Evolutionary conservation across 2,329 filamentous ascomycete species (phyloP).

Genomic region (Ascochyta koolunga): DNA sequence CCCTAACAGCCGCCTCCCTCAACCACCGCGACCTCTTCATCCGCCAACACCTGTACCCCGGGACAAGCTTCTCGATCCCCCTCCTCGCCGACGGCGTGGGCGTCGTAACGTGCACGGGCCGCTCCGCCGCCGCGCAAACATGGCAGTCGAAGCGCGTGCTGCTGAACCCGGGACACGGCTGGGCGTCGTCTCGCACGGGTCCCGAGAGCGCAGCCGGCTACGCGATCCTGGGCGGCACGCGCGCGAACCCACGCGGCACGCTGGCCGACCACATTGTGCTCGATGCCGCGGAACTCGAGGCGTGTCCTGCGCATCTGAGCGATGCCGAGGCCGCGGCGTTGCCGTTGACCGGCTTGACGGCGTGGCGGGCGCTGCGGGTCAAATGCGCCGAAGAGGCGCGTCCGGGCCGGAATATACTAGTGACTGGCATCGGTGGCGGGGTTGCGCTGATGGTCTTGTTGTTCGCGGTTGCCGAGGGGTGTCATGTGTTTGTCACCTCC

Average conservation of each 20-base stretch:
- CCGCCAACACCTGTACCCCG: slow-evolving; percentile 89
- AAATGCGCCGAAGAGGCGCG: slow-evolving; percentile 70
- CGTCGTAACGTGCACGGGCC: slow-evolving; percentile 69
- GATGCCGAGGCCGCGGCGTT: slow-evolving; percentile 80
- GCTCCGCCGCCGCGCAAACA: slow-evolving; percentile 56
- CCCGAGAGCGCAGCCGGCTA: slow-evolving; percentile 70
- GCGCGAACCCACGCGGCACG: slow-evolving; percentile 69
- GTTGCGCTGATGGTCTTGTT: slow-evolving; percentile 83
- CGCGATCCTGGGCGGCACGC: slow-evolving; percentile 72
- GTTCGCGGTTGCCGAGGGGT: slow-evolving; percentile 77
- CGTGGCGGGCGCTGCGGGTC: slow-evolving; percentile 81
- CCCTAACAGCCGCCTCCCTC: slow-evolving; percentile 78
- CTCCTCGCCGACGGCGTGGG: slow-evolving; percentile 85
- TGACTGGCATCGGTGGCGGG: slow-evolving; percentile 92
- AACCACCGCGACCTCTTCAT: slow-evolving; percentile 97
- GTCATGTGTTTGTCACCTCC: slow-evolving; percentile 79
- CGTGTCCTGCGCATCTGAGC: slow-evolving; percentile 73
- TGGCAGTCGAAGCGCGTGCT: slow-evolving; percentile 75
- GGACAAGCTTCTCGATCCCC: slow-evolving; percentile 77
- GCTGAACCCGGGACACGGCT: slow-evolving; percentile 77
- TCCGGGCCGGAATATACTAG: slow-evolving; percentile 73
- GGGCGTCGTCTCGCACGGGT: slow-evolving; percentile 72
- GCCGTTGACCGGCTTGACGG: slow-evolving; percentile 84
- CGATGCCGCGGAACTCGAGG: slow-evolving; percentile 74
- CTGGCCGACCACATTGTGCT: slow-evolving; percentile 76